These are phyloP conservation scores for Betula pendula DNA, from an alignment of 306 rosid species.

Conservation along the genomic window DNA sequence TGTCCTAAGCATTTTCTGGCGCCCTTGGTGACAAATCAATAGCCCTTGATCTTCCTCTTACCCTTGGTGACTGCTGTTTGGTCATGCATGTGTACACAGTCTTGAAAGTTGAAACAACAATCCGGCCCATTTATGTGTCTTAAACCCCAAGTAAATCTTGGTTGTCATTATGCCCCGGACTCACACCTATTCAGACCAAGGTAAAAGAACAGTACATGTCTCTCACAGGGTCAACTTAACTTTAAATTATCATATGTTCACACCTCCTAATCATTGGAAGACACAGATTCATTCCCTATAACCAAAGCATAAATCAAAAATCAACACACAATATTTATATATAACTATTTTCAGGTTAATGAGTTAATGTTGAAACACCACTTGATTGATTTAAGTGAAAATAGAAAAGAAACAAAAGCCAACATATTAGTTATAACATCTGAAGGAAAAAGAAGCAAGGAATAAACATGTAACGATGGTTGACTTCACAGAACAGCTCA, in stretches of 20 bases:
- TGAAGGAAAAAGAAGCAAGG: slow-evolving; percentile 21
- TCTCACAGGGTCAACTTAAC: too few relatives aligned
- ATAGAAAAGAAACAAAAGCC: slow-evolving; percentile 61
- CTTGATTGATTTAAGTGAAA: slow-evolving; percentile 23
- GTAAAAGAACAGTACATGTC: too few relatives aligned
- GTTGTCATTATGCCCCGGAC: too few relatives aligned
- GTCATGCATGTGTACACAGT: too few relatives aligned
- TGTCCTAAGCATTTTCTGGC: slow-evolving; percentile 59
- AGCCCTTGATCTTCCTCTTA: not conserved
- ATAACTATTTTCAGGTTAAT: slow-evolving; percentile 7
- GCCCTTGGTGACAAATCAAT: too few relatives aligned
- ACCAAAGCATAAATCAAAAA: slow-evolving; percentile 21
- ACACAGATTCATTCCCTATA: slow-evolving; percentile 45
- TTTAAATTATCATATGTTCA: too few relatives aligned
- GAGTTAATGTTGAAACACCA: slow-evolving; percentile 21
- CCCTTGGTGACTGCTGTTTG: not conserved
- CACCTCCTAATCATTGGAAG: slow-evolving; percentile 45
- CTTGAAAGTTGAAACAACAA: too few relatives aligned
- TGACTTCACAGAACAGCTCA: slow-evolving; percentile 79
- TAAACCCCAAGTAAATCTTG: not conserved
- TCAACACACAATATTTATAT: not conserved
- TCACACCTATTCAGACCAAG: too few relatives aligned
- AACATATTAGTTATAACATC: slow-evolving; percentile 52
- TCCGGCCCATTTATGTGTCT: not conserved
- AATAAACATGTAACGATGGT: slow-evolving; percentile 42